Evolutionary conservation across 2,329 filamentous ascomycete genomes (phyloP).

Genomic region (Alternaria arborescens): DNA sequence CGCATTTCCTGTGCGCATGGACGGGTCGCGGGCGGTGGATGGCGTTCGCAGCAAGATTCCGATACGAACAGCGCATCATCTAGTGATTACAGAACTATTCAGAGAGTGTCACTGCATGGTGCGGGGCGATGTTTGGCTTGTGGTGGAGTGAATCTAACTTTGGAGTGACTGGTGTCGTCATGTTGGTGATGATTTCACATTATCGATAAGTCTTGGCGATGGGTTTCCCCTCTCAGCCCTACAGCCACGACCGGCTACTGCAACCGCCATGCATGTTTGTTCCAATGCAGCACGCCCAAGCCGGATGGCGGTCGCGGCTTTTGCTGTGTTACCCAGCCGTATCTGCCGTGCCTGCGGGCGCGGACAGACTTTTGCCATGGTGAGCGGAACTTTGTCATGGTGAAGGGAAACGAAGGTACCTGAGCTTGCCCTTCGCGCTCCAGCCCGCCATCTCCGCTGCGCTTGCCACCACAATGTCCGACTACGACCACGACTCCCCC

Average conservation of each 20-base stretch:
- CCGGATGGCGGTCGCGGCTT: conserved; percentile 9
- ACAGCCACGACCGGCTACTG: not conserved
- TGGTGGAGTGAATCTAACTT: no score
- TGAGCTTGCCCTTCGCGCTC: not conserved
- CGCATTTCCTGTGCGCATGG: conserved; percentile 20
- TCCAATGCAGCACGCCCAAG: conserved; percentile 10
- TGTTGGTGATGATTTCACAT: not conserved
- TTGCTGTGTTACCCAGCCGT: not conserved
- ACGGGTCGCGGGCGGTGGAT: conserved; percentile 28
- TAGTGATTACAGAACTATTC: not conserved
- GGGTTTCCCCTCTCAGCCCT: conserved; percentile 14
- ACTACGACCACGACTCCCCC: conserved; percentile 5
- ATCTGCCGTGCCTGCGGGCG: not conserved
- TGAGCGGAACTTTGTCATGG: conserved; percentile 4
- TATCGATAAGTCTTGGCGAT: no score
- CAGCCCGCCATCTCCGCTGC: not conserved
- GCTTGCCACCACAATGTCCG: conserved; percentile 12
- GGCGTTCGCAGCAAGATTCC: conserved; percentile 29
- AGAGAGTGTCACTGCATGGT: conserved; percentile 39
- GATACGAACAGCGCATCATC: conserved; percentile 45
- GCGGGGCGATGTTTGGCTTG: conserved; percentile 2
- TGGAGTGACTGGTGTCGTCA: not conserved
- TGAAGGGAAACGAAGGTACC: conserved; percentile 1
- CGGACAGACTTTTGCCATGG: not conserved
- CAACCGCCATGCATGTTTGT: no score